Conservation (phyloP, 2,329 filamentous ascomycete species). For the Tolypocladium amazonense region DNA sequence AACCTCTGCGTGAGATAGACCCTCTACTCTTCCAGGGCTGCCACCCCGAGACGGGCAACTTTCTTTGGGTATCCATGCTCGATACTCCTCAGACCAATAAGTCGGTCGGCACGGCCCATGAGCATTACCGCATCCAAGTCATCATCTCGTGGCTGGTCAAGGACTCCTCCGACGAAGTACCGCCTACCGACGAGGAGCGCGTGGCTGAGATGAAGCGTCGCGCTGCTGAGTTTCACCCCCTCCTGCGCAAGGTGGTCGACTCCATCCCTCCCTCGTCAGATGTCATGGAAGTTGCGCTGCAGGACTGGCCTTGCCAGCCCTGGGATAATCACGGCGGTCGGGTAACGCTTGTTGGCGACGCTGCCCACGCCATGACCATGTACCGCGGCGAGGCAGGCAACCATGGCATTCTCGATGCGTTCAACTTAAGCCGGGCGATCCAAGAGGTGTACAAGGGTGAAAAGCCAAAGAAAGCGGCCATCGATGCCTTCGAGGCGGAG, state of each 20-base stretch:
- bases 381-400: conserved; percentile 30
- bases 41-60: conserved; percentile 38
- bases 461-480: conserved; percentile 4
- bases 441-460: conserved; percentile 6
- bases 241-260: conserved; percentile 30
- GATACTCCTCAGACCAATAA: conserved; percentile 27
- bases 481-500: conserved; percentile 19
- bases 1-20: conserved; percentile 34
- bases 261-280: conserved; percentile 29
- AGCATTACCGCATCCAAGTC: conserved; percentile 31
- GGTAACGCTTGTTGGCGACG: conserved; percentile 40
- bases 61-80: conserved; percentile 38
- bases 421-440: conserved; percentile 15
- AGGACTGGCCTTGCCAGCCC: conserved; percentile 23
- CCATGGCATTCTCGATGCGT: conserved; percentile 29
- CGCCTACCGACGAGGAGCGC: conserved; percentile 17
- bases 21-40: conserved; percentile 43
- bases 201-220: conserved; percentile 29
- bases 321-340: conserved; percentile 32
- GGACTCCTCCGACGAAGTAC: conserved; percentile 20
- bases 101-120: conserved; percentile 16
- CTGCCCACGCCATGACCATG: conserved; percentile 51
- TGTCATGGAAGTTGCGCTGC: conserved; percentile 22
- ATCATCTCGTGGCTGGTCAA: conserved; percentile 34
- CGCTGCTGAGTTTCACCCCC: conserved; percentile 19